Conservation (phyloP, 768 basidiomycete species). For the Serendipita sp. region DNA sequence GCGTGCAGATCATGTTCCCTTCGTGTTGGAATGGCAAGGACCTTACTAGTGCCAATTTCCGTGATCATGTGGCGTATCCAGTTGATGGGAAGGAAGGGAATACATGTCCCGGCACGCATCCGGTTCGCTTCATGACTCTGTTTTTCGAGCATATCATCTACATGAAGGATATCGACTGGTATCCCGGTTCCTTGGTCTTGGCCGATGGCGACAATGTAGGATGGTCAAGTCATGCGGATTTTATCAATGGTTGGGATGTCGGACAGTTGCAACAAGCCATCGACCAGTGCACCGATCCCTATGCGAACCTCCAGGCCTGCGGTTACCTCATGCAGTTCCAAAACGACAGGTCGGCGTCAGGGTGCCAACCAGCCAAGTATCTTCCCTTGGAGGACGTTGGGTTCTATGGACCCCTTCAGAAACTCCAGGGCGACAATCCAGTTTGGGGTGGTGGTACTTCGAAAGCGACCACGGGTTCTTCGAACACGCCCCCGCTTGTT, state of each 20-base stretch:
- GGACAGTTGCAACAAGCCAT: background rate
- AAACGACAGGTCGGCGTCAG: background rate
- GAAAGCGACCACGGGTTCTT: background rate
- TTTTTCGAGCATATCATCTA: constrained; percentile 6
- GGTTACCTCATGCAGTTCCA: background rate
- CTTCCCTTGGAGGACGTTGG: constrained; percentile 1
- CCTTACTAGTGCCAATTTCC: constrained; percentile 25
- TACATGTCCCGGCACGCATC: background rate
- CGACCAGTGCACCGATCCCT: background rate
- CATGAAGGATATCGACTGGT: constrained; percentile 2
- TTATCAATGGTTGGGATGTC: background rate
- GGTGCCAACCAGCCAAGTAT: constrained; percentile 1
- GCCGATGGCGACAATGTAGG: background rate
- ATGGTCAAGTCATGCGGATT: background rate
- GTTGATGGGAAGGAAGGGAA: background rate
- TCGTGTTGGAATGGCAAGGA: constrained; percentile 27
- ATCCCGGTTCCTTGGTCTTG: background rate
- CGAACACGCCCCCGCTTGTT: background rate
- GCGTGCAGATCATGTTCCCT: constrained; percentile 20
- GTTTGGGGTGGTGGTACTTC: background rate
- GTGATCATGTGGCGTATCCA: constrained; percentile 22
- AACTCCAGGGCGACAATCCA: background rate
- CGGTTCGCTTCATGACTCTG: background rate
- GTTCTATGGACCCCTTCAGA: background rate
- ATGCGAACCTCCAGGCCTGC: background rate